Evolutionary conservation across 2,329 filamentous ascomycete genomes (phyloP).

Genomic region (Daldinia sp.): DNA sequence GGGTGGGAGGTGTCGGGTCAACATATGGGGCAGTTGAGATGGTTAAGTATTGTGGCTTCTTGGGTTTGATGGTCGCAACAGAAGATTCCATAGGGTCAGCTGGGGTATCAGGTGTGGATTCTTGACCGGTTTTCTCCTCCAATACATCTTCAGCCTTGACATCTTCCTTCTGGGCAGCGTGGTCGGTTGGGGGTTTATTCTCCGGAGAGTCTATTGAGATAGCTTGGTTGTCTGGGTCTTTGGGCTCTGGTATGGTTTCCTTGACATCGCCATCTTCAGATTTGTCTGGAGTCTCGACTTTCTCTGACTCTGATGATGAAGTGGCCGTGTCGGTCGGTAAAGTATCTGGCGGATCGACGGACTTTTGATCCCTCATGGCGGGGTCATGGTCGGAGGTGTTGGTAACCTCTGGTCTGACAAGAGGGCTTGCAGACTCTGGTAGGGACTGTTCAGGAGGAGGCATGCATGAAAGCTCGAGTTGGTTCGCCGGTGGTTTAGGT

Average conservation of each 20-base stretch:
- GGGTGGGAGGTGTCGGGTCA: conserved; percentile 70
- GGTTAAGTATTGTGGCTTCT: conserved; percentile 60
- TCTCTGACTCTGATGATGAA: conserved; percentile 26
- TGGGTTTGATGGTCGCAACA: conserved; percentile 63
- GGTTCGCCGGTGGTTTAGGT: conserved; percentile 12
- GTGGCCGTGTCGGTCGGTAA: conserved; percentile 34
- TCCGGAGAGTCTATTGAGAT: conserved; percentile 25
- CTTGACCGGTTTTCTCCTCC: conserved; percentile 20
- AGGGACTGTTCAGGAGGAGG: conserved; percentile 47
- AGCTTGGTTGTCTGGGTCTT: conserved; percentile 15
- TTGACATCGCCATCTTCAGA: conserved; percentile 30
- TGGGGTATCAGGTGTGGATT: conserved; percentile 9
- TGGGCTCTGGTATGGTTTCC: conserved; percentile 7
- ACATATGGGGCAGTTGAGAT: conserved; percentile 64
- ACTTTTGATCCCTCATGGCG: conserved; percentile 50
- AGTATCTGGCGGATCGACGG: conserved; percentile 38
- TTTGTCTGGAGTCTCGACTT: conserved; percentile 19
- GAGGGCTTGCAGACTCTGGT: conserved; percentile 42
- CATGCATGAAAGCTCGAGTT: conserved; percentile 45
- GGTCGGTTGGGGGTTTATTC: conserved; percentile 20
- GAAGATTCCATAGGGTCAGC: conserved; percentile 58
- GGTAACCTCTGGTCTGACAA: conserved; percentile 38
- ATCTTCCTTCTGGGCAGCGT: conserved; percentile 18
- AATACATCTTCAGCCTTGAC: conserved; percentile 3
- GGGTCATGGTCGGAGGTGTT: conserved; percentile 48